Base-by-base conservation (phyloP, 2,329 filamentous ascomycete genomes). In the Cladosporium oxysporum region DNA sequence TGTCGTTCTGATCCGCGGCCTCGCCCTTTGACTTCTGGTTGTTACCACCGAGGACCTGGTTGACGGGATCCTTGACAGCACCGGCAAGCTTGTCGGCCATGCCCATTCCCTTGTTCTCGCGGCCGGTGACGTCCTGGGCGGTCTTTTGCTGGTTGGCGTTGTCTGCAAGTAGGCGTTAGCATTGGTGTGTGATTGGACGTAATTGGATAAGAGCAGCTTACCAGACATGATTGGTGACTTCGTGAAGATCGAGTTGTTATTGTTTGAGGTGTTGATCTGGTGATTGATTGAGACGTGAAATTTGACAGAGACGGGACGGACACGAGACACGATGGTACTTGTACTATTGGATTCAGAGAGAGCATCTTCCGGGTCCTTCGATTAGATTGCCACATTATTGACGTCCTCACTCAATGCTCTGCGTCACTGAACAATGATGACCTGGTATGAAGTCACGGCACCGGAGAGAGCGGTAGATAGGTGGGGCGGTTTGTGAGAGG, bases 111-210 rank as follows among this genome's bases (percentile, higher is more conserved):
- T 66, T 66, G 28, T 55, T 52, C 16, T 66, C 37, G 21, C 65
- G 50, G 31, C 65, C 65, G 18, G 60, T 60, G 44, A 66, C 65
- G 37, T 66, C 65, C 16, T 66, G 41, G 49, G 55, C 47, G 28
- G 23, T 44, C 29, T 64, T 59, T 16, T 62, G 59, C 29, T 62
- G 31, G 47, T 23, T 53, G 47, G 21, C 28, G 47, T 23, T 62
- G 47, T 21, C 53, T 35, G 53, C 7, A 53, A 16, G 26, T 18
- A 11, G 18, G 14, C 10, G 50, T 33, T 18, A 53, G 50, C 29
- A 31, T 31, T 5, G 26, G 16, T n/a, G 7, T n/a, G 1, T 44
- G 18, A n/a, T 18, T 44, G 23, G 23, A 3, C 23, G 23, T 5
- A 1, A 12, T n/a, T 53, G 28, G 14, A 11, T n/a, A 41, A 14